Evolutionary conservation across 2,329 filamentous ascomycete genomes (phyloP), one percentile per base, ranked within the genome.

Genomic region (Cladosporium sp.): DNA sequence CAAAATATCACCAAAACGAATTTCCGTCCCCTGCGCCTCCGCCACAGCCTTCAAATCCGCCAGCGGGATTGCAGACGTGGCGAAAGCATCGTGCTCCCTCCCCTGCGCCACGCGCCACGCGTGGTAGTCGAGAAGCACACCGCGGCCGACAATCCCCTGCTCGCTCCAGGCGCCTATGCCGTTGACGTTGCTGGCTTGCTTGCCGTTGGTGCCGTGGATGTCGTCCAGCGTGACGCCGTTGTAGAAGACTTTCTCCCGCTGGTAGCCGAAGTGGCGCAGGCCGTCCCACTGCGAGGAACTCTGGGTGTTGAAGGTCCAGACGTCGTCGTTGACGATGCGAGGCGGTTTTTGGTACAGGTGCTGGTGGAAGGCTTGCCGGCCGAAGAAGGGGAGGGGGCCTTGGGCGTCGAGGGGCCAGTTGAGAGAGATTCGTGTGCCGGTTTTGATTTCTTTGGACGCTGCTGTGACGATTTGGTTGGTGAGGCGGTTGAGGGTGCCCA

Each of bases 401-500:
- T 80, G 75, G 9, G 77, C 75, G 64, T 80, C 72, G 4, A 85
- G 70, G 0, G 79, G 73, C 73, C 80, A 81, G 67, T 85, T 81
- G 17, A 84, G 73, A 1, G 78, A 81, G 45, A 85, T 70, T 24
- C 77, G 78, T 24, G 67, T 70, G 34, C 83, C 82, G 6, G 77
- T 79, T 54, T 71, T 68, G 54, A 85, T 82, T 62, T 69, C 70
- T 52, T 67, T 68, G 18, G 79, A 75, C 13, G 62, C 52, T 18
- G 47, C 17, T 6, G 55, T 71, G 11, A 52, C 50, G 19, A 47
- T 66, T 49, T 75, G 69, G 45, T 80, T 71, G 0, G 79, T 83
- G 12, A 85, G 71, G 22, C 80, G 73, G 62, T 85, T 85, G 17
- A 85, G 64, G 19, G 78, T 79, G 8, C 82, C 83, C 2, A 85